Conservation (phyloP, 805 yeast genomes). For the Ogataea philodendri region DNA sequence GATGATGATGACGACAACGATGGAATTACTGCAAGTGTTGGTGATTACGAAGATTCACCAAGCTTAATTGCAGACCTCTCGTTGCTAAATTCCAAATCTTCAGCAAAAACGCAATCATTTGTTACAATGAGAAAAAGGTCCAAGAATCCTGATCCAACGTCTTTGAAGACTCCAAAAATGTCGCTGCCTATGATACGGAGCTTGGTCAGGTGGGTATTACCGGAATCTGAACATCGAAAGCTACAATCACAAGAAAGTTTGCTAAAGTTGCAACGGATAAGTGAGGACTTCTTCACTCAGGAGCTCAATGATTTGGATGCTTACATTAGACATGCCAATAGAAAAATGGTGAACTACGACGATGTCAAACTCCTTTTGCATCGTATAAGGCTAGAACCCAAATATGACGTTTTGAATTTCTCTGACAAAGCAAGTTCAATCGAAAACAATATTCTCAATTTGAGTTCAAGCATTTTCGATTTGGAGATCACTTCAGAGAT, state of each 20-base stretch:
- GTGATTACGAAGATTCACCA: too few relatives aligned
- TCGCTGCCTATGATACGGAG: conserved; percentile 16
- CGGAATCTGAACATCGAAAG: conserved; percentile 17
- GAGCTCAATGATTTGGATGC: conserved; percentile 36
- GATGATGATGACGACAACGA: conserved; percentile 11
- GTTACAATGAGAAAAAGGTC: conserved; percentile 17
- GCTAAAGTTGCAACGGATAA: conserved; percentile 32
- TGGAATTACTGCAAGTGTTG: too few relatives aligned
- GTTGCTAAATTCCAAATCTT: conserved; percentile 10
- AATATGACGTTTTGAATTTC: conserved; percentile 17
- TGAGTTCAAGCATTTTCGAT: conserved; percentile 20
- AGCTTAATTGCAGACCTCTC: conserved; percentile 21
- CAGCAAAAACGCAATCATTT: conserved; percentile 14
- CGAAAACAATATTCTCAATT: conserved; percentile 18
- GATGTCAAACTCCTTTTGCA: conserved; percentile 37
- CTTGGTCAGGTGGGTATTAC: conserved; percentile 19
- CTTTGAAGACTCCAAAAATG: conserved; percentile 8
- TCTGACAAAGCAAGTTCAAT: conserved; percentile 6
- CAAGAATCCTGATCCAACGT: conserved; percentile 2
- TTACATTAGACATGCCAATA: conserved; percentile 34
- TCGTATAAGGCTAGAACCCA: conserved; percentile 26
- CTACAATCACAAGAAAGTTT: conserved; percentile 25
- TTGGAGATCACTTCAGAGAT: conserved; percentile 28
- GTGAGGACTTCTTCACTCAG: conserved; percentile 36
- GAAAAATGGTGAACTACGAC: conserved; percentile 30